Percentiles rank a stretch among this genome's conserved stretches.
Conservation (phyloP, 1,284 basidiomycete genomes). For the Ustilago bromivora region DNA sequence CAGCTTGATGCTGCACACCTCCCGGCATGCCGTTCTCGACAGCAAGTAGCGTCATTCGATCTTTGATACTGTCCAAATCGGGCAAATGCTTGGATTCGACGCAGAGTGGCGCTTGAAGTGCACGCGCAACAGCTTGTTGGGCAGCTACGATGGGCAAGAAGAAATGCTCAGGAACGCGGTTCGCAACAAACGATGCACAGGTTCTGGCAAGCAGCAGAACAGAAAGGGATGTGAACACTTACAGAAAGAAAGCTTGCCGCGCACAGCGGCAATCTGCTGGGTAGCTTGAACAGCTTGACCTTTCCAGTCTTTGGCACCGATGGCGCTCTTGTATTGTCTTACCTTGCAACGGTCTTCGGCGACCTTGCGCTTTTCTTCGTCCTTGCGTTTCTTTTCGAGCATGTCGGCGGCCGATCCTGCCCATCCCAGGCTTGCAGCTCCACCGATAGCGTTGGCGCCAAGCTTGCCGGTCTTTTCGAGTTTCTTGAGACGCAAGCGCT, state of each 20-base stretch:
- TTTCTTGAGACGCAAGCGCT: constrained; percentile 62
- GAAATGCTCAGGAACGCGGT: constrained; percentile 34
- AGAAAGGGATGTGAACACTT: constrained; percentile 26
- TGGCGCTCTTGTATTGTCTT: constrained; percentile 60
- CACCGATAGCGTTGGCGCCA: constrained; percentile 33
- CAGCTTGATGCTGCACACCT: constrained; percentile 69
- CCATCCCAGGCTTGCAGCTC: constrained; percentile 57
- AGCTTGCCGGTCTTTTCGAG: constrained; percentile 56
- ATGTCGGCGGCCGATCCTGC: constrained; percentile 68
- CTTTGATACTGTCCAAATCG: constrained; percentile 69
- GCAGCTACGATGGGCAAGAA: constrained; percentile 49
- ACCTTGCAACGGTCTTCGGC: constrained; percentile 65
- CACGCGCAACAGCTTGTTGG: constrained; percentile 62
- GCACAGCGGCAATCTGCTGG: constrained; percentile 53
- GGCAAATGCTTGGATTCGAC: constrained; percentile 70
- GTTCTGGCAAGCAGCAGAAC: constrained; percentile 19
- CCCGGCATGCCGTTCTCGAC: constrained; percentile 69
- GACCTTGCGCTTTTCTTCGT: constrained; percentile 66
- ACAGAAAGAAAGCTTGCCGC: constrained; percentile 53
- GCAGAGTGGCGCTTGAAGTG: constrained; percentile 64
- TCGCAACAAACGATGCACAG: constrained; percentile 19
- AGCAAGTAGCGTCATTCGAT: constrained; percentile 70
- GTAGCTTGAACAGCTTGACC: constrained; percentile 50
- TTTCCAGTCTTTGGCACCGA: constrained; percentile 66
- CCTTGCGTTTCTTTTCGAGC: constrained; percentile 68